Base-by-base conservation (phyloP, 495 filamentous ascomycete genomes). In the Trichoderma parareesei region DNA sequence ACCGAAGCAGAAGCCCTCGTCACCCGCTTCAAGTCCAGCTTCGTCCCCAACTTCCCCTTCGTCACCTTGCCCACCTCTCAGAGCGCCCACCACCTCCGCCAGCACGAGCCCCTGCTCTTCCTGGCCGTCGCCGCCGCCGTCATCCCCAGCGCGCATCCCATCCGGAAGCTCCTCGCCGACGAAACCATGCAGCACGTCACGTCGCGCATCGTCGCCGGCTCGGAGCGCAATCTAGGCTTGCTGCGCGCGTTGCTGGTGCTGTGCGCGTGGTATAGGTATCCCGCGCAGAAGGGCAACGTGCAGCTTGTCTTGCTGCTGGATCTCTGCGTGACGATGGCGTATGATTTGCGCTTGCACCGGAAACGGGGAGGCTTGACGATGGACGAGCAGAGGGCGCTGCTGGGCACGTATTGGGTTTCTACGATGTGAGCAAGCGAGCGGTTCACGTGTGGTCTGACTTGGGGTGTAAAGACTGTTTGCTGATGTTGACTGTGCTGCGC, bases 201-300 rank as follows among this genome's bases (percentile, higher is more conserved):
- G 41, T 18, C 38, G 41, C 38, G 61, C 6, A 33, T 63, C 10
- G 27, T 63, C 10, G 38, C 44, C 7, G 10, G 61, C 18, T 42
- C 61, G 18, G 61, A 63, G 61, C 16, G 61, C 4, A 43, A 37
- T 10, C 11, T 63, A 42, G 61, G 44, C 16, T 37, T 63, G 4
- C 7, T 43, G 16, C 41, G 61, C 11, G 61, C 38, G 38, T 20
- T 63, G 61, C 38, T 63, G 6, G 41, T 63, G 10, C 41, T 43
- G 27, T 37, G 41, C 38, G 61, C 61, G 16, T 63, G 61, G 61
- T 63, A 63, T 37, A 41, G 44, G 13, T 46, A 63, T 46, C 38
- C 41, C 2, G 38, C 38, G 27, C 38, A 63, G 20, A 43, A 9
- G 38, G 61, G 61, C 41, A 14, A 63, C 61, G 38, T 46, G 35